Conservation (phyloP, 2,329 filamentous ascomycete genomes). For the Ophiobolus disseminans region DNA sequence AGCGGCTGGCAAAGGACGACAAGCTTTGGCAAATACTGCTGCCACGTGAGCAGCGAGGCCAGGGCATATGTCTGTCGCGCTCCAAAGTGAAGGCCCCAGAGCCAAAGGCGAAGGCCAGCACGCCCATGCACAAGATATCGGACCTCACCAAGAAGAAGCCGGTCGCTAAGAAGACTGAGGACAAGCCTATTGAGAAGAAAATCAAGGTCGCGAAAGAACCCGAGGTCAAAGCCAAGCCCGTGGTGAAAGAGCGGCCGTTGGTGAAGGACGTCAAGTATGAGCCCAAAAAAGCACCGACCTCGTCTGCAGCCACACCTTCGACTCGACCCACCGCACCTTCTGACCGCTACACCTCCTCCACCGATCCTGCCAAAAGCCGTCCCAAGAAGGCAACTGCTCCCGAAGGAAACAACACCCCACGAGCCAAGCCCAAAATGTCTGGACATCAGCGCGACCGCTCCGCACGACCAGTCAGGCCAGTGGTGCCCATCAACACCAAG, state of each 20-base stretch:
- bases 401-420: constrained; percentile 31
- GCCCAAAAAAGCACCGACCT: constrained; percentile 24
- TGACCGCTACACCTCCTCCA: constrained; percentile 25
- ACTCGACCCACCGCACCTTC: constrained; percentile 27
- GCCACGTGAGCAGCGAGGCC: constrained; percentile 66
- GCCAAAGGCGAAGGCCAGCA: constrained; percentile 42
- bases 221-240: constrained; percentile 30
- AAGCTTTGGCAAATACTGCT: constrained; percentile 69
- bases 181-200: constrained; percentile 49
- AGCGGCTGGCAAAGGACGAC: constrained; percentile 65
- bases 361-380: constrained; percentile 34
- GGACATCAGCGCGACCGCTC: constrained; percentile 29
- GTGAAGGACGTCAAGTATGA: constrained; percentile 35
- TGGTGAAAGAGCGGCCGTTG: constrained; percentile 33
- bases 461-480: constrained; percentile 35
- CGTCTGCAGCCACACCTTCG: constrained; percentile 23
- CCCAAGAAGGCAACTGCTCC: constrained; percentile 37
- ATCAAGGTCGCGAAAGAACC: constrained; percentile 16
- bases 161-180: constrained; percentile 51
- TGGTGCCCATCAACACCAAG: constrained; percentile 55
- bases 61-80: constrained; percentile 67
- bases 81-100: constrained; percentile 59
- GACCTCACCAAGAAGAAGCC: constrained; percentile 55
- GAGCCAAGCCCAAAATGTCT: constrained; percentile 40
- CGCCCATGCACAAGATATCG: constrained; percentile 45